Base-by-base conservation (phyloP, 176 grass and related monocot genomes). In the Carex pumila region DNA sequence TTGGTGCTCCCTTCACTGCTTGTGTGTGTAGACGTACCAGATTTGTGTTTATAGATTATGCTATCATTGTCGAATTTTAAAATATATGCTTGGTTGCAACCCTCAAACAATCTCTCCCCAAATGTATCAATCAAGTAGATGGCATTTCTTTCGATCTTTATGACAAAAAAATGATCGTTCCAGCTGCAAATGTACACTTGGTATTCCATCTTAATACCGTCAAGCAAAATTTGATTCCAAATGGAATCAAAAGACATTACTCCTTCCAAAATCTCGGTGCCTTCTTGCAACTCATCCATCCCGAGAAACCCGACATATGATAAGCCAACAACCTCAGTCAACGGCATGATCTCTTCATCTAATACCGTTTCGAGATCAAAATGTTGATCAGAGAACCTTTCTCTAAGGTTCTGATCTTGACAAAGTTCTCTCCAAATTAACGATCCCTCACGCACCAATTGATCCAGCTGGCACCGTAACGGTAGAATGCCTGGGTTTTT, bases 361-460 rank as follows among this genome's bases (percentile, higher is more conserved):
- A 99, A 87, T 22, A 99, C 93, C n/a, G 97, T 99, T 15, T 99
- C 91, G 36, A 99, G 93, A 87, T 99, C 97, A 31, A 99, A 96
- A 30, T 99, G 97, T 83, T 91, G 91, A 78, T 99, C 93, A 37
- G 85, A 84, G 76, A 99, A 99, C 22, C 39, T 57, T 37, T 89
- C 90, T 63, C 19, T 87, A 18, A 91, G 91, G 6, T 80, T 88
- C 71, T 88, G 45, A 0, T 90, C 79, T 47, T 88, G 72, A 0
- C 91, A 96, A 50, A 99, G 91, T 25, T 92, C 89, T 86, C 97
- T 93, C 97, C 97, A 99, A 81, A 93, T 89, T 3, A 87, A 57
- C 52, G 93, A 99, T 79, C 97, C 97, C 73, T 99, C 89, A 19
- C 78, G 91, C 66, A 99, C 88, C 69, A 95, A 83, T 80, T 82